phyloP scores from a whole-genome alignment of 163 green algal species.

The Chlamydomonas reinhardtii region DNA sequence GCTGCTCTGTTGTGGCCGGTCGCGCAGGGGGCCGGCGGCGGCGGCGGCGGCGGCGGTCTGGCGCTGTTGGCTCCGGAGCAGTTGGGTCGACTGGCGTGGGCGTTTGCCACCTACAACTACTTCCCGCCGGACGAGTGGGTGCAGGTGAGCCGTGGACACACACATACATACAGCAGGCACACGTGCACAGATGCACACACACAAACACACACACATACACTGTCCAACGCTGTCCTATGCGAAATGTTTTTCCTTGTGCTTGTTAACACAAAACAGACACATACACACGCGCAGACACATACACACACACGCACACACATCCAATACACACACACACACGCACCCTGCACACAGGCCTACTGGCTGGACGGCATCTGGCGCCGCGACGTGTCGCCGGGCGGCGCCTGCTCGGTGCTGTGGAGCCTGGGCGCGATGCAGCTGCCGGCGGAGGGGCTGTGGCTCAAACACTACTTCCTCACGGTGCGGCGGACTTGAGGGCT shows the following conservation, averaged over 20 bases:
- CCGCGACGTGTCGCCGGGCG: background rate
- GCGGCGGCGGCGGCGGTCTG: background rate
- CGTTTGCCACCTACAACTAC: constrained; percentile 40
- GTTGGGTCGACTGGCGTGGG: constrained; percentile 7
- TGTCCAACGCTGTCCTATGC: no score
- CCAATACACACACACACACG: no score
- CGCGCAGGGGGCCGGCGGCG: no score
- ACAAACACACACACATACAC: no score
- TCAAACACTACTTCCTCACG: constrained; percentile 5
- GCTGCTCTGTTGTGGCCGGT: no score
- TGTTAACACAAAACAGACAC: no score
- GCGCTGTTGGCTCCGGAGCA: background rate
- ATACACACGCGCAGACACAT: no score
- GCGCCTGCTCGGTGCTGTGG: constrained; percentile 25
- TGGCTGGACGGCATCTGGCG: constrained; percentile 24
- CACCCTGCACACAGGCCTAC: constrained; percentile 11
- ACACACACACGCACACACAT: no score
- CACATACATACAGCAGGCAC: no score
- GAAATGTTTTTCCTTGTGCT: no score
- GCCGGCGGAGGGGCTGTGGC: constrained; percentile 20
- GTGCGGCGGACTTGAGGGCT: background rate
- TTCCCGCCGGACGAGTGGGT: constrained; percentile 12
- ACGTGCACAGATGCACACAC: no score
- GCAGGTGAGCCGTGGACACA: constrained; percentile 8
- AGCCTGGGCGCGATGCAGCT: constrained; percentile 15